These are phyloP conservation scores for Tilletiopsis washingtonensis DNA, from an alignment of 1,284 basidiomycete species.

Conservation along the genomic window DNA sequence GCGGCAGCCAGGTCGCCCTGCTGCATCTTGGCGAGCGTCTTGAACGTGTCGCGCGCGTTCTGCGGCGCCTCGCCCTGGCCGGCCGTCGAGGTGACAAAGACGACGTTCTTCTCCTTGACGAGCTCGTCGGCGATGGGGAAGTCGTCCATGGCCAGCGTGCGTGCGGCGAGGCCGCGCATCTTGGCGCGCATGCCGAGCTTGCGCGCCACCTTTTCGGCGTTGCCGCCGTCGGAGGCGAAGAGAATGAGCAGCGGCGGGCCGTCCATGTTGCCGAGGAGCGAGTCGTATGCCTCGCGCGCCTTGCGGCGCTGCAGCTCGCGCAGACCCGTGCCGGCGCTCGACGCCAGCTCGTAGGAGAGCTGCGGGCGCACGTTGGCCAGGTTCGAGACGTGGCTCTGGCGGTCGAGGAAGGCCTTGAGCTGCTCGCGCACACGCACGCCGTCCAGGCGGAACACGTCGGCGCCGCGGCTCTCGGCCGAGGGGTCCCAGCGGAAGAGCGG, in stretches of 20 bases:
- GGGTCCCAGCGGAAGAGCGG: conserved; percentile 98
- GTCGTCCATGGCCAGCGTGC: conserved; percentile 58
- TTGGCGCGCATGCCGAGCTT: conserved; percentile 74
- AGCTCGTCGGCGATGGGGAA: conserved; percentile 60
- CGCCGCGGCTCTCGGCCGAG: conserved; percentile 61
- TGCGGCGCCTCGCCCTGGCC: conserved; percentile 97
- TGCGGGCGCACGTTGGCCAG: conserved; percentile 68
- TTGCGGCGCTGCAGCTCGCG: conserved; percentile 74
- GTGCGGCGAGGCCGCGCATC: conserved; percentile 69
- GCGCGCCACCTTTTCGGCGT: conserved; percentile 91
- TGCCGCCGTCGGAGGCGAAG: conserved; percentile 88
- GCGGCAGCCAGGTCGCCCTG: conserved; percentile 48
- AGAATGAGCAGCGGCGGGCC: conserved; percentile 81
- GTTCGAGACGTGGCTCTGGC: conserved; percentile 91
- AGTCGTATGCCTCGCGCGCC: conserved; percentile 77
- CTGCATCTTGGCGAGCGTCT: conserved; percentile 61
- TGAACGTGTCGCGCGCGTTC: conserved; percentile 85
- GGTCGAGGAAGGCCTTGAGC: conserved; percentile 87
- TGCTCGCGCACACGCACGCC: conserved; percentile 90
- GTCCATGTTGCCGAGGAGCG: conserved; percentile 74
- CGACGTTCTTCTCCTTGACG: conserved; percentile 60
- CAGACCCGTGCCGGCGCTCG: conserved; percentile 73
- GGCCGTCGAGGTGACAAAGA: conserved; percentile 89
- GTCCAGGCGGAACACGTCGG: conserved; percentile 80
- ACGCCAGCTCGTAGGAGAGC: conserved; percentile 74